Evolutionary conservation across 116 monocot species (phyloP), one percentile per base, ranked within the genome.

Genomic region (Cymodocea nodosa): DNA sequence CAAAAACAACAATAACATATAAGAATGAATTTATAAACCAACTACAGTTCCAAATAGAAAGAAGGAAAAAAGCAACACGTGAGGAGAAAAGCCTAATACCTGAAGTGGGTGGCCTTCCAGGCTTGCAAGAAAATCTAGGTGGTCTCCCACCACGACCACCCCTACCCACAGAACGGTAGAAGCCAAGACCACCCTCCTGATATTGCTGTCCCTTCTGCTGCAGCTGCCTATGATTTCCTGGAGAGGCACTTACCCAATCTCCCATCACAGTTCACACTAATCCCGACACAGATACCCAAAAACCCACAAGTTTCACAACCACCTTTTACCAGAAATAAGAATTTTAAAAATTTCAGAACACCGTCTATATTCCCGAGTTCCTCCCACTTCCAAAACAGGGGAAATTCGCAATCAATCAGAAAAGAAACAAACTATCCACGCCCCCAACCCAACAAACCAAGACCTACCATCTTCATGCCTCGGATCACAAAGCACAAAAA

Each of bases 141-240:
- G 18, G 19, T 50, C 49, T 44, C n/a, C 64, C 49, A 12, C 63
- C 40, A 44, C 30, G 30, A 30, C 63, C 63, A 63, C 48, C 63
- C 18, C 64, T 50, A 4, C 64, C 64, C 39, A 48, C 6, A 3
- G 36, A 17, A 61, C 10, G n/a, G 36, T 36, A 5, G 35, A 34
- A 17, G 17, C 61, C 61, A 17, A 15, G 16, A 17, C 61, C 61
- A 15, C 36, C 35, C 17, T 37, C 35, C n/a, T 44, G 44, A 10
- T 40, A 0, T 8, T 44, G 5, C 36, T 61, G 61, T 6, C 18
- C 35, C 9, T 44, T 4, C 36, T 61, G 61, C 7, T 37, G 36
- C 37, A 14, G 34, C 49, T 5, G 49, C 64, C n/a, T 44, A 4
- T 50, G 49, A 48, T 64, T 44, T 50, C 64, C 49, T 23, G 13